Base-by-base conservation (phyloP, 495 filamentous ascomycete genomes). In the Penicillium soppii region DNA sequence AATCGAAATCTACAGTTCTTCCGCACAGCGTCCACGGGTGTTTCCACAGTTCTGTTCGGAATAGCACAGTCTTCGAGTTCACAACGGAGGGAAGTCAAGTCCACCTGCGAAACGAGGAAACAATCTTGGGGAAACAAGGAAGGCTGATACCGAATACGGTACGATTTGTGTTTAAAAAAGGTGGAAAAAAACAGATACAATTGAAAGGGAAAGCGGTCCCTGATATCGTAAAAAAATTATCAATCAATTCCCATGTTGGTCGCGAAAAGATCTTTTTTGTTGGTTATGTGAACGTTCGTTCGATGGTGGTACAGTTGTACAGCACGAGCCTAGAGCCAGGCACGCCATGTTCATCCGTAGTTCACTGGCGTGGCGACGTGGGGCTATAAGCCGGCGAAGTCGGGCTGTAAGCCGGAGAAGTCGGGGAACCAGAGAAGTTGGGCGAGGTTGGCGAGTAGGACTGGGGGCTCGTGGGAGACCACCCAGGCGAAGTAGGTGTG, bases 391-490 rank as follows among this genome's bases (percentile, higher is more conserved):
- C 68, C 43, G 76, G 76, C 21, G 75, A 78, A 52, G 74, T 80
- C 26, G 81, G 81, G 51, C 79, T 81, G 65, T 81, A 84, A 36
- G 76, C 76, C 47, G 80, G 80, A 47, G 78, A 78, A 8, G 75
- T 78, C 55, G 82, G 81, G 19, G 83, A 83, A 55, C 77, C 77
- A 68, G 78, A 73, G 69, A 88, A 84, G 33, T 79, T 76, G 21
- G 89, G 89, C 54, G 86, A 89, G 30, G 87, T 90, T 7, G 88
- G 88, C 35, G 86, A 90, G 63, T 91, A 91, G 7, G 79, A 81
- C 57, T 82, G 80, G 5, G 85, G 86, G 13, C 83, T 86, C 16
- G 82, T 84, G 2, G 85, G 84, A 49, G 82, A 86, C 72, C 80
- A 86, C 22, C 73, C 81, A 23, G 89, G 89, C 39, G 85, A 88